Evolutionary conservation across 2,329 filamentous ascomycete genomes (phyloP).

Genomic region (Hypomyces perniciosus): DNA sequence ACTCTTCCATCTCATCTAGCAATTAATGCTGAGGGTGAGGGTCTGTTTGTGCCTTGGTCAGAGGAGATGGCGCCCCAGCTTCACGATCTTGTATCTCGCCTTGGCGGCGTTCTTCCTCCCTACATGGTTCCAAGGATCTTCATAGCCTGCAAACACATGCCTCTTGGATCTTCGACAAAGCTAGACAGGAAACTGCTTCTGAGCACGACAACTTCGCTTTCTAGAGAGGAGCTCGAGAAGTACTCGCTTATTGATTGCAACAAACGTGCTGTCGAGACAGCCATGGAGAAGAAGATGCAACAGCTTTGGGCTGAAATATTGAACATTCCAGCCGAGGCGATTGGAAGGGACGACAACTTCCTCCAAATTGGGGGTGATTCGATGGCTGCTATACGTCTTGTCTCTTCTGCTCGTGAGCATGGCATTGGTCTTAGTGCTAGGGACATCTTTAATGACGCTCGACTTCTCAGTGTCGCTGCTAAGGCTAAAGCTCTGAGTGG

Average conservation of each 20-base stretch:
- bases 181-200: constrained; percentile 1
- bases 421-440: constrained; percentile 7
- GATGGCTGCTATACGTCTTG: constrained; percentile 4
- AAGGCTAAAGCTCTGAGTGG: neutral
- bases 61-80: neutral
- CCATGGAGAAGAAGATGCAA: neutral
- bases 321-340: constrained; percentile 1
- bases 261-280: neutral
- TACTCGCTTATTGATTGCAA: neutral
- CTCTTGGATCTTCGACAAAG: neutral
- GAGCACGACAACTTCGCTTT: neutral
- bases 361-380: constrained; percentile 17
- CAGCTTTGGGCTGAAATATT: constrained; percentile 3
- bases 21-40: too few relatives aligned
- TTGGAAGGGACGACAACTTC: constrained; percentile 16
- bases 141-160: neutral
- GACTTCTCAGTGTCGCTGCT: neutral
- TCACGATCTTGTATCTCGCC: neutral
- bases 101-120: neutral
- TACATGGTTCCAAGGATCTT: constrained; percentile 2
- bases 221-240: neutral
- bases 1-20: neutral
- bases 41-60: neutral
- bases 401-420: neutral
- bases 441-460: constrained; percentile 13